phyloP scores from a whole-genome alignment of 2,329 filamentous ascomycete genomes.

The Aspergillus floridensis region DNA sequence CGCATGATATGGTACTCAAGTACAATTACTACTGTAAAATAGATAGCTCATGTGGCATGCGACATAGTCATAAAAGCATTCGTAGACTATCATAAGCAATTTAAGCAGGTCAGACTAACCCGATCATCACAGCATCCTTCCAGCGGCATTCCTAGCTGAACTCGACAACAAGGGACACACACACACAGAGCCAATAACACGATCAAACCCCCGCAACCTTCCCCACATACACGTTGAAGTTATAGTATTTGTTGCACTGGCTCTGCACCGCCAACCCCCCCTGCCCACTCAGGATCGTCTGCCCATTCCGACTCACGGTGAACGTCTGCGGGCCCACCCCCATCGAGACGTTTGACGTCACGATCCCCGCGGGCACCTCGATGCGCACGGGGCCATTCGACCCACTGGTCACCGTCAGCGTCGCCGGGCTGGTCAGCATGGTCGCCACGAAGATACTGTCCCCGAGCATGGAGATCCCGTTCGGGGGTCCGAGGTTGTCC shows the following conservation, averaged over 20 bases:
- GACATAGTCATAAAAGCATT: too few relatives aligned
- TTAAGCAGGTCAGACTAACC: too few relatives aligned
- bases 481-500: slow-evolving; percentile 26
- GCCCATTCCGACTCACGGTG: slow-evolving; percentile 23
- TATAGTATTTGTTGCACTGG: slow-evolving; percentile 27
- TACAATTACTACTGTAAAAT: too few relatives aligned
- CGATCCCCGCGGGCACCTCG: slow-evolving; percentile 31
- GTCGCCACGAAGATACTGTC: slow-evolving; percentile 34
- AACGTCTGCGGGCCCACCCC: slow-evolving; percentile 31
- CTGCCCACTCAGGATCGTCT: slow-evolving; percentile 11
- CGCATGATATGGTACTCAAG: too few relatives aligned
- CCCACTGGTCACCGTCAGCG: slow-evolving; percentile 30
- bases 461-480: slow-evolving; percentile 24
- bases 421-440: slow-evolving; percentile 28
- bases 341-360: slow-evolving; percentile 32
- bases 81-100: too few relatives aligned
- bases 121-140: too few relatives aligned
- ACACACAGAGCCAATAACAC: neutral
- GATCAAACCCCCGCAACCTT: neutral
- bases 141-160: too few relatives aligned
- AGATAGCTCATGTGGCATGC: too few relatives aligned
- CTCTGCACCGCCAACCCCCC: slow-evolving; percentile 25
- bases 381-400: slow-evolving; percentile 20
- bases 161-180: too few relatives aligned
- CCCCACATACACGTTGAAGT: slow-evolving; percentile 37